Base-by-base conservation (phyloP, 208 protist species). In the Leishmania braziliensis region DNA sequence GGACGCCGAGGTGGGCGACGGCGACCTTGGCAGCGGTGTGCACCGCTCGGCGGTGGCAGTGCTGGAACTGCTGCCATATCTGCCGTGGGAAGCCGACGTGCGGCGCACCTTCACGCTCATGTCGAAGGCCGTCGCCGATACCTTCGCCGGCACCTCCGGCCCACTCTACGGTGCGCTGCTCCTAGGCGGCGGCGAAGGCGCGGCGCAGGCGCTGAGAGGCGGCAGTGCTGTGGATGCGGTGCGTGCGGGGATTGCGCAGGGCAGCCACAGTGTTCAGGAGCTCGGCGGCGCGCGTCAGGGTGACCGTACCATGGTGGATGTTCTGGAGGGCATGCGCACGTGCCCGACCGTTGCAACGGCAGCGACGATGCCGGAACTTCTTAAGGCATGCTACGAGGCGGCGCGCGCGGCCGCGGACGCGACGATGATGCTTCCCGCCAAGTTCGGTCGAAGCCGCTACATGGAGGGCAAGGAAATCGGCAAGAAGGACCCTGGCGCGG, bases 301-400 rank as follows among this genome's bases (percentile, higher is more conserved):
- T 2, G 91, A 95, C 43, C 89, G 91, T 2, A 95, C 91, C 9
- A 95, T 95, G 91, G 89, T 95, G 26, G 91, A 95, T 39, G 91
- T 91, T 8, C 78, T 95, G 36, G 88, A 93, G 73, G 88, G 72
- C 12, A 51, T 95, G 58, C 78, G 76, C 33, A 68, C 70, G 72
- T 66, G 54, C n/a, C 58, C 85, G 5, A 77, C 33, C 56, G 91
- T 93, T 50, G 65, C 65, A 50, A 20, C 68, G 53, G 89, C 91
- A 6, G 69, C 62, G 50, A 89, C 84, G 18, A 53, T 93, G 73
- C 33, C 72, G 51, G 87, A 83, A 56, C 80, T 94, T 20, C 72
- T 91, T 0, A n/a, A 29, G 68, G 91, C 83, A 26, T 86, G 82
- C n/a, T 69, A 84, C n/a, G 33, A 48, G n/a, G 91, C 71, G 14